Evolutionary conservation across 2,329 filamentous ascomycete species (phyloP).

Genomic region (Lasiodiplodia sp.): DNA sequence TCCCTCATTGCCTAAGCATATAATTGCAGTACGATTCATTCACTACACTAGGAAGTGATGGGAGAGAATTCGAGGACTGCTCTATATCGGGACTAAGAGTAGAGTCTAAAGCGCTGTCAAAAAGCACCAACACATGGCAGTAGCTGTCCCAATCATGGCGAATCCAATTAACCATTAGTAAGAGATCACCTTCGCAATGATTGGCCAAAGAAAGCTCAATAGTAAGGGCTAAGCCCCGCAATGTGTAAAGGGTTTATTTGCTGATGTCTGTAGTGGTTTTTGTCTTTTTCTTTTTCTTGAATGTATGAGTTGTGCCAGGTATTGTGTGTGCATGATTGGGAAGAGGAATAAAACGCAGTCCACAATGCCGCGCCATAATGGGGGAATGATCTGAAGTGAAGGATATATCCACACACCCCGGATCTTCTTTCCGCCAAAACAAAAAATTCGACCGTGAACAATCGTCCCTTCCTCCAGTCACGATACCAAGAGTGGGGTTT

Average conservation of each 20-base stretch:
- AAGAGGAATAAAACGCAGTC: background rate
- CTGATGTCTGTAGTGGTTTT: constrained; percentile 9
- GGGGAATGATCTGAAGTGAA: constrained; percentile 3
- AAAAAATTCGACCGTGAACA: background rate
- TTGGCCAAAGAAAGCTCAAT: background rate
- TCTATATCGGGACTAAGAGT: too few species aligned
- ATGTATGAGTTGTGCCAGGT: constrained; percentile 4
- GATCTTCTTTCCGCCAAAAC: constrained; percentile 1
- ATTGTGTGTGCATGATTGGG: background rate
- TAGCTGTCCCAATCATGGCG: background rate
- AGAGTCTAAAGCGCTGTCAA: too few species aligned
- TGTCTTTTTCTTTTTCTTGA: background rate
- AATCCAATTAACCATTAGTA: background rate
- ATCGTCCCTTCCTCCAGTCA: background rate
- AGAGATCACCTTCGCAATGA: background rate
- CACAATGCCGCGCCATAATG: background rate
- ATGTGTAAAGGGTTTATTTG: constrained; percentile 7
- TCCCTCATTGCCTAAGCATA: too few species aligned
- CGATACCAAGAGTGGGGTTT: constrained; percentile 5
- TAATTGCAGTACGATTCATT: too few species aligned
- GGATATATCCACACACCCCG: background rate
- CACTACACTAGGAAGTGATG: too few species aligned
- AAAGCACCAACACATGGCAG: background rate
- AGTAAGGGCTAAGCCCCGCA: constrained; percentile 1
- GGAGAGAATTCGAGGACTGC: too few species aligned